A percentile compares a stretch with the other conserved stretches of the same genome.
phyloP scores from a whole-genome alignment of 208 protist species.

The Angomonas deanei region DNA sequence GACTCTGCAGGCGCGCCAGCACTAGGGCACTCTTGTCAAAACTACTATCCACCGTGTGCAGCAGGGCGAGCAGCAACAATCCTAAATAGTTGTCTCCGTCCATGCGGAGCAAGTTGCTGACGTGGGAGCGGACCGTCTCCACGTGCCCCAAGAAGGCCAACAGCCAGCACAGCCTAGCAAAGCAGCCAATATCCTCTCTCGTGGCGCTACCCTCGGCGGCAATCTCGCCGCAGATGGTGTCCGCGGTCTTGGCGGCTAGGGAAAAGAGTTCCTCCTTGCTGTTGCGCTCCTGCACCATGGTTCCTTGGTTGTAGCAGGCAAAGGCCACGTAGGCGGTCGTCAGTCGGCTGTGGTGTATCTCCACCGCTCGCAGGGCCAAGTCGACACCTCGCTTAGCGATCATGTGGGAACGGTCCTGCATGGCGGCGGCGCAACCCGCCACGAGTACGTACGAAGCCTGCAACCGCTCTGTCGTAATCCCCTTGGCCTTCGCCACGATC shows the following conservation, averaged over 20 bases:
- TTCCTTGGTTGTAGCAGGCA: constrained; percentile 22
- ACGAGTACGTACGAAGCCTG: constrained; percentile 55
- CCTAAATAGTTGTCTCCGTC: constrained; percentile 39
- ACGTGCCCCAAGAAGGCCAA: constrained; percentile 37
- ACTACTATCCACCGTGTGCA: constrained; percentile 42
- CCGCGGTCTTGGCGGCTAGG: constrained; percentile 11
- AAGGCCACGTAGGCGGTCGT: constrained; percentile 35
- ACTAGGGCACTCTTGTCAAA: constrained; percentile 32
- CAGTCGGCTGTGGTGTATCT: constrained; percentile 28
- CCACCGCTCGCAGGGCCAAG: constrained; percentile 34
- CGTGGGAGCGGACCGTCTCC: constrained; percentile 14
- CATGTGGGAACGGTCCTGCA: constrained; percentile 19
- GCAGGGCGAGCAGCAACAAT: constrained; percentile 49
- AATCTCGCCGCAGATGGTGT: constrained; percentile 11
- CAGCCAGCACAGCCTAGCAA: constrained; percentile 52
- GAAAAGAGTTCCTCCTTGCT: constrained; percentile 14
- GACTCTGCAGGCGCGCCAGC: constrained; percentile 24
- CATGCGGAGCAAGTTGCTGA: constrained; percentile 20
- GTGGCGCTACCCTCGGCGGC: constrained; percentile 6
- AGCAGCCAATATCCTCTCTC: constrained; percentile 23
- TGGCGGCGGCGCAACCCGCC: constrained; percentile 29
- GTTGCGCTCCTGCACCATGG: constrained; percentile 10
- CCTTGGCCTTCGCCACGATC: neutral
- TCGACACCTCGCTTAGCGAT: constrained; percentile 24
- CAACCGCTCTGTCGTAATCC: constrained; percentile 18